Conservation (phyloP, 2,329 filamentous ascomycete species). For the Fusarium liriodendri region DNA sequence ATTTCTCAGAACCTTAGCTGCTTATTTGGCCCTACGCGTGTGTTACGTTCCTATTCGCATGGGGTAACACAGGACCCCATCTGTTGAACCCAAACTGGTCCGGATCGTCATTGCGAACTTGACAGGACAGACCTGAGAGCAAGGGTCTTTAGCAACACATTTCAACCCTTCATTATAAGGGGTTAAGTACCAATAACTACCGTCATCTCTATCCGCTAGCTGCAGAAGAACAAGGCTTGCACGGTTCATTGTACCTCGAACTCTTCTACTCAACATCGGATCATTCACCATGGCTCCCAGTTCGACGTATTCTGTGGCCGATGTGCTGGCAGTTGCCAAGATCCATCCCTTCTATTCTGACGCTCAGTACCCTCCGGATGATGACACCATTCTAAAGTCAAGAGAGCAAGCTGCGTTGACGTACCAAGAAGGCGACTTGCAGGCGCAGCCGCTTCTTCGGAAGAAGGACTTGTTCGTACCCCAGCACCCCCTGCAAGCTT, state of each 20-base stretch:
- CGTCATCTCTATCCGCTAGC: neutral
- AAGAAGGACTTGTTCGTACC: slow-evolving; percentile 41
- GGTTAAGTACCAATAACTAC: neutral
- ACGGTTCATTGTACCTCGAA: neutral
- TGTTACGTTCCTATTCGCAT: neutral
- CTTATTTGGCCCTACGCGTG: neutral
- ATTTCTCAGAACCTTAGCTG: neutral
- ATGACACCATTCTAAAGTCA: neutral
- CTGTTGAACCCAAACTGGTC: neutral
- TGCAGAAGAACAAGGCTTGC: neutral
- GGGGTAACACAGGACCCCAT: neutral
- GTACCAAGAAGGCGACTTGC: neutral
- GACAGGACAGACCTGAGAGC: neutral
- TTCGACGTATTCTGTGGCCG: slow-evolving; percentile 39
- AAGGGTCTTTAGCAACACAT: neutral
- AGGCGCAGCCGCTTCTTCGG: slow-evolving; percentile 26
- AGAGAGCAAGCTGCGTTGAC: slow-evolving; percentile 13
- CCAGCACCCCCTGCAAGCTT: fast-evolving
- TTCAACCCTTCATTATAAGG: neutral
- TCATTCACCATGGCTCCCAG: slow-evolving; percentile 12
- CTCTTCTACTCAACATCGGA: neutral
- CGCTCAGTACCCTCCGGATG: slow-evolving; percentile 46
- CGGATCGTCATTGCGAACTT: neutral
- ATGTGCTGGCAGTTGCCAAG: slow-evolving; percentile 49
- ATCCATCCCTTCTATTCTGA: slow-evolving; percentile 51